These are phyloP conservation scores for Vicia faba DNA, from an alignment of 306 rosid genomes.

Conservation along the genomic window DNA sequence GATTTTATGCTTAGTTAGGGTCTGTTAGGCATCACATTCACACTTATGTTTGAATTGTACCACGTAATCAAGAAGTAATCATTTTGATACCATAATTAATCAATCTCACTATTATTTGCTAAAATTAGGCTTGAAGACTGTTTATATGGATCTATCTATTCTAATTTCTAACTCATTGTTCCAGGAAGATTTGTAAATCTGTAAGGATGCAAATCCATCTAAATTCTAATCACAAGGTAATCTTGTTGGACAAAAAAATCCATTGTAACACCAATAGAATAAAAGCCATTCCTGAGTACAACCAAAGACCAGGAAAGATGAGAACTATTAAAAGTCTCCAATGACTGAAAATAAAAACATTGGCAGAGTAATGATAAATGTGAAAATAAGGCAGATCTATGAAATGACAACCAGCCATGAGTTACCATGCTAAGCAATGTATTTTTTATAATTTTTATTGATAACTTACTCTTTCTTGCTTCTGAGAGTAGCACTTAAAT, in stretches of 20 bases:
- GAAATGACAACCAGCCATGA: neutral
- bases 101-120: constrained; percentile 1
- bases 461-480: constrained; percentile 2
- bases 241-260: neutral
- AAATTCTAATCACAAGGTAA: neutral
- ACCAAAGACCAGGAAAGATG: neutral
- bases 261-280: neutral
- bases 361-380: constrained; percentile 7
- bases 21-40: constrained; percentile 7
- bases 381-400: constrained; percentile 30
- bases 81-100: constrained; percentile 5
- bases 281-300: constrained; percentile 3
- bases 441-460: neutral
- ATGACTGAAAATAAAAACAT: constrained; percentile 4
- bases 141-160: neutral
- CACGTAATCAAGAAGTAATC: neutral
- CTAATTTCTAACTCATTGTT: constrained; percentile 5
- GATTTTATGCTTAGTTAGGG: neutral
- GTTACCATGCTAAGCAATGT: neutral
- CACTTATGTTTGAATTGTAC: constrained; percentile 11
- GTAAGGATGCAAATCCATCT: neutral
- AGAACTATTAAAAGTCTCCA: constrained; percentile 6
- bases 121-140: neutral
- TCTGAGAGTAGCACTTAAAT: neutral
- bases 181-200: neutral